phyloP scores from a whole-genome alignment of 2,329 filamentous ascomycete genomes.

The Coniochaeta sp. region DNA sequence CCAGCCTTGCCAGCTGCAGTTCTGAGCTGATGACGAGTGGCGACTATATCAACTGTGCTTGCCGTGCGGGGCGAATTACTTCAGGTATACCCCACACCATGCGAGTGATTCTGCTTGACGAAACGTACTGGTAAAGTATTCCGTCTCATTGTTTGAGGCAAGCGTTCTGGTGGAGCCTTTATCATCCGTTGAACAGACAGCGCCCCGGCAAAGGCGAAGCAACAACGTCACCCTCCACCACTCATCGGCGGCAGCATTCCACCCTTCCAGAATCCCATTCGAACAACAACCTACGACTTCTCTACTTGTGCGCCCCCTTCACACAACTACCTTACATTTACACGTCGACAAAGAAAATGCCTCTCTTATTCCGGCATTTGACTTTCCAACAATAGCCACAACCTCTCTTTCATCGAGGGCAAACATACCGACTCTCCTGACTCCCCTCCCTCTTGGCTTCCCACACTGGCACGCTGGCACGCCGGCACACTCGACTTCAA shows the following conservation, averaged over 20 bases:
- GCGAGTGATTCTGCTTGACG: too few relatives aligned
- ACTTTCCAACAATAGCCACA: not conserved
- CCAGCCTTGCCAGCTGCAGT: not conserved
- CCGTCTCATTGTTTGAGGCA: too few relatives aligned
- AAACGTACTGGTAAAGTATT: too few relatives aligned
- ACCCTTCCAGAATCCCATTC: not conserved
- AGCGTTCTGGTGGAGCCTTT: too few relatives aligned
- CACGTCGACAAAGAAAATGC: not conserved
- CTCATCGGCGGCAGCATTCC: not conserved
- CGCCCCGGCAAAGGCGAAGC: not conserved
- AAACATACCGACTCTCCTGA: too few relatives aligned
- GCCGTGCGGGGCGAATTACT: not conserved
- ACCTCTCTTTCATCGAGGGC: not conserved
- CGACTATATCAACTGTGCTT: not conserved
- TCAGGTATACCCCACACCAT: not conserved
- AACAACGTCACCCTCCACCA: slow-evolving; percentile 1
- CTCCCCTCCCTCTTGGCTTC: not conserved
- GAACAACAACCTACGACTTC: too few relatives aligned
- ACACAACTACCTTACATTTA: too few relatives aligned
- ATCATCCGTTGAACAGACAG: too few relatives aligned
- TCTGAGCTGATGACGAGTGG: not conserved
- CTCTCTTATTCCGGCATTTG: not conserved
- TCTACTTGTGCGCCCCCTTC: too few relatives aligned
- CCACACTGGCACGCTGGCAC: not conserved
- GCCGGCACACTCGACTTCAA: not conserved